Percentiles rank a stretch among this genome's conserved stretches.
Evolutionary conservation across 2,329 filamentous ascomycete genomes (phyloP).

Genomic region (Mariannaea elegans): DNA sequence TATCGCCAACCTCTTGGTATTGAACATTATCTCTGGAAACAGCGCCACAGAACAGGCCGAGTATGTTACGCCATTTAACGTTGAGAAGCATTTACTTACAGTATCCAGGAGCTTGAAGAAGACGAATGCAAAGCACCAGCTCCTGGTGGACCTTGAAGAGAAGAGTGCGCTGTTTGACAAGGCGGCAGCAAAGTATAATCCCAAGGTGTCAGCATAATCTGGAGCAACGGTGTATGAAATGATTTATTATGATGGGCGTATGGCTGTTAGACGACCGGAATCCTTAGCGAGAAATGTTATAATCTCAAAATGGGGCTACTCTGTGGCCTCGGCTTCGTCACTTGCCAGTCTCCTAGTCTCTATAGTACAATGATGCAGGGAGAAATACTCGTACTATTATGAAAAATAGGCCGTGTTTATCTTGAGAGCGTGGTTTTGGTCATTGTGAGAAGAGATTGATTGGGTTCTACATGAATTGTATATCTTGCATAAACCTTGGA

Average conservation of each 20-base stretch:
- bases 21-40: slow-evolving; percentile 81
- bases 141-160: slow-evolving; percentile 79
- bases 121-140: slow-evolving; percentile 71
- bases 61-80: slow-evolving; percentile 56
- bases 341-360: background rate
- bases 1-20: slow-evolving; percentile 83
- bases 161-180: slow-evolving; percentile 90
- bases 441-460: too few species aligned
- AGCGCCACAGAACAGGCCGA: slow-evolving; percentile 68
- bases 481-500: too few species aligned
- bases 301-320: slow-evolving; percentile 21
- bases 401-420: too few species aligned
- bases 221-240: slow-evolving; percentile 28
- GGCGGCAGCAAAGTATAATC: slow-evolving; percentile 84
- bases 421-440: too few species aligned
- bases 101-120: slow-evolving; percentile 62
- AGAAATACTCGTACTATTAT: background rate
- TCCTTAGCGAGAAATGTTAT: slow-evolving; percentile 33
- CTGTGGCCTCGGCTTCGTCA: slow-evolving; percentile 2
- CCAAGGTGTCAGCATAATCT: slow-evolving; percentile 73
- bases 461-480: too few species aligned
- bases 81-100: slow-evolving; percentile 34
- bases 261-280: slow-evolving; percentile 37
- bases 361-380: background rate
- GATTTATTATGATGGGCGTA: slow-evolving; percentile 45